phyloP scores from a whole-genome alignment of 495 filamentous ascomycete species.

The Penicillium subrubescens region DNA sequence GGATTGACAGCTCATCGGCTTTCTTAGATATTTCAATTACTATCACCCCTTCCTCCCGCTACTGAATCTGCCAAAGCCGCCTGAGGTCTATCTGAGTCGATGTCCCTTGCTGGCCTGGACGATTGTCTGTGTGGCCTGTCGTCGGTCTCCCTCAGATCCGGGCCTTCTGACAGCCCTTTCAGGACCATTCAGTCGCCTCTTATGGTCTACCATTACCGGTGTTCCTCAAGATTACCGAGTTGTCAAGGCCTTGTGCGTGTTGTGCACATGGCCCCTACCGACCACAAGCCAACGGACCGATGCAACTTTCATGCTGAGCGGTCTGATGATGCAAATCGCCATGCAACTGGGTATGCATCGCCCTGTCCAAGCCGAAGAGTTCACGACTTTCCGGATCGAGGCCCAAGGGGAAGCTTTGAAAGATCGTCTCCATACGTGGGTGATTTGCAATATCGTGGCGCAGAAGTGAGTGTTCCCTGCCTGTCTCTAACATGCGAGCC shows the following conservation, averaged over 20 bases:
- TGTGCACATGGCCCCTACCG: slow-evolving; percentile 91
- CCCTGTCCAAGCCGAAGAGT: slow-evolving; percentile 88
- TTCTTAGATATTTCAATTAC: slow-evolving; percentile 64
- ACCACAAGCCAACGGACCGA: slow-evolving; percentile 84
- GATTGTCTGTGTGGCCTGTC: slow-evolving; percentile 78
- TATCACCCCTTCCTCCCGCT: slow-evolving; percentile 89
- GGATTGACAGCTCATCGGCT: background rate
- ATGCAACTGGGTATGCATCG: slow-evolving; percentile 89
- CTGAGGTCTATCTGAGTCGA: slow-evolving; percentile 75
- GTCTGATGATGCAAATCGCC: slow-evolving; percentile 92
- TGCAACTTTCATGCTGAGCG: slow-evolving; percentile 86
- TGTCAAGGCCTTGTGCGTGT: slow-evolving; percentile 84
- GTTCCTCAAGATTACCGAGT: slow-evolving; percentile 84
- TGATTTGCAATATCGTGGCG: slow-evolving; percentile 87
- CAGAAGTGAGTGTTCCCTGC: slow-evolving; percentile 57
- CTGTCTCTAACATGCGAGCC: background rate
- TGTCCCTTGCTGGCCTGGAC: slow-evolving; percentile 84
- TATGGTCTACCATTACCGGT: slow-evolving; percentile 80
- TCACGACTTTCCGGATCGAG: slow-evolving; percentile 79
- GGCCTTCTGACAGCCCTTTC: slow-evolving; percentile 70
- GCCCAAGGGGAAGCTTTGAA: slow-evolving; percentile 81
- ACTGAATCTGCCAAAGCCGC: slow-evolving; percentile 67
- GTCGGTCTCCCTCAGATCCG: slow-evolving; percentile 69
- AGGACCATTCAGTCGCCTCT: slow-evolving; percentile 68
- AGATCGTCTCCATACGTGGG: slow-evolving; percentile 87